Base-by-base conservation (phyloP, 176 grass and related monocot species). In the Thalia dealbata region DNA sequence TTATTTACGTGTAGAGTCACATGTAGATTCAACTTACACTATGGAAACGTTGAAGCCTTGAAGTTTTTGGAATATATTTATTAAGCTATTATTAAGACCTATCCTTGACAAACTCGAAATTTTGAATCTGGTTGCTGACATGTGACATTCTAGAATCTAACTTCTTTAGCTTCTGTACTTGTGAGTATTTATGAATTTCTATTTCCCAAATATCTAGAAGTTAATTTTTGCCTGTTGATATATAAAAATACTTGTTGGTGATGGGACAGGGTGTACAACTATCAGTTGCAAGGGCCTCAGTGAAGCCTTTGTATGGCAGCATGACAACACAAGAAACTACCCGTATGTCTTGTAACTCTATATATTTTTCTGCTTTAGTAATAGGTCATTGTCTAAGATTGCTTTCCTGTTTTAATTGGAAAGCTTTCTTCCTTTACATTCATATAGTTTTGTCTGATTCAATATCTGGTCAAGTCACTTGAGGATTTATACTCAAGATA, bases 271-370 rank as follows among this genome's bases (percentile, higher is more conserved):
- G 73, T 25, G 41, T 97, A 50, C 93, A 92, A 71, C 87, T 92
- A 78, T 92, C 93, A 71, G 89, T 84, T 35, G 87, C 93, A 80
- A 92, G 89, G 84, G 85, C 93, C 67, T 92, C 93, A 26, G 73
- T 75, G 44, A 87, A 72, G 71, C 70, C 62, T 10, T 52, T 44
- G 64, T 77, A 76, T 65, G 42, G 74, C 73, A 26, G 75, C n/a
- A 61, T 80, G 30, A 71, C 67, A 77, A 78, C 81, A 76, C 79
- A 56, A 72, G 89, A 92, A 81, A 79, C 43, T 63, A 76, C 78
- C 75, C 56, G 65, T 73, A 72, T 70, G 84, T 77, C 48, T 84
- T 79, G 50, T 43, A 22, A 23, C 38, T 68, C 22, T 68, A 35
- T 23, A 3, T 10, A 19, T 43, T 12, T 45, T 16, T 68, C 21